phyloP scores from a whole-genome alignment of 352 stramenopile species.

The Aphanomyces euteiches region DNA sequence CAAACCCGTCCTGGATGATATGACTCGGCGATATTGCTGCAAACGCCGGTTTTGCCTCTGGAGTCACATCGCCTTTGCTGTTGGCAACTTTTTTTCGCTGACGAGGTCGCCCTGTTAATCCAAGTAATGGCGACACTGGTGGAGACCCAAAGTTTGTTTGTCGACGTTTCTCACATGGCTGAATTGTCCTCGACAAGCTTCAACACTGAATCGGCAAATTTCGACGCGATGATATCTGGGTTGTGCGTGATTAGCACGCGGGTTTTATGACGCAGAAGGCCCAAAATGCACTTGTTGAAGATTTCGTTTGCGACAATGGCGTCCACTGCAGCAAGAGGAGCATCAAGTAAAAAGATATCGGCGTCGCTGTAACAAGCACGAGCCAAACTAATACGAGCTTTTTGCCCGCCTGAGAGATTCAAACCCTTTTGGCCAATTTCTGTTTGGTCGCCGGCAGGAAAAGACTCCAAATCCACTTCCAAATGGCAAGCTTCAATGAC shows the following conservation, averaged over 20 bases:
- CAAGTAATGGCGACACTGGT: slow-evolving; percentile 44
- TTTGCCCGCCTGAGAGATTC: slow-evolving; percentile 88
- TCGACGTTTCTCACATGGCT: slow-evolving; percentile 10
- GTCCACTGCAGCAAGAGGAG: slow-evolving; percentile 86
- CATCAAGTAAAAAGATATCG: slow-evolving; percentile 88
- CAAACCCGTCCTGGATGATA: slow-evolving; percentile 23
- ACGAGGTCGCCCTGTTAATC: neutral
- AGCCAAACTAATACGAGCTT: slow-evolving; percentile 65
- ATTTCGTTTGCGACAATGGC: slow-evolving; percentile 57
- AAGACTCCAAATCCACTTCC: slow-evolving; percentile 75
- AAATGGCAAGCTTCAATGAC: slow-evolving; percentile 79
- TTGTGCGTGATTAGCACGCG: slow-evolving; percentile 54
- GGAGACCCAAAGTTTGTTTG: slow-evolving; percentile 6
- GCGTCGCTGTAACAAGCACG: slow-evolving; percentile 62
- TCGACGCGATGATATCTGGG: slow-evolving; percentile 45
- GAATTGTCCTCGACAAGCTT: slow-evolving; percentile 8
- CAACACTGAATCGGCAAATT: slow-evolving; percentile 41
- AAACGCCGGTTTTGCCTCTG: neutral
- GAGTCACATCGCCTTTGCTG: no score
- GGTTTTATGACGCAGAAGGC: slow-evolving; percentile 52
- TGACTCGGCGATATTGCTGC: neutral
- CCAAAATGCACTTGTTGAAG: slow-evolving; percentile 51
- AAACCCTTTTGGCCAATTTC: slow-evolving; percentile 94
- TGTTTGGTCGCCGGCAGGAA: slow-evolving; percentile 85
- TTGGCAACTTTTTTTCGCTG: neutral